Evolutionary conservation across 1,139 yeast species (phyloP).

Genomic region (Pichia terricola): DNA sequence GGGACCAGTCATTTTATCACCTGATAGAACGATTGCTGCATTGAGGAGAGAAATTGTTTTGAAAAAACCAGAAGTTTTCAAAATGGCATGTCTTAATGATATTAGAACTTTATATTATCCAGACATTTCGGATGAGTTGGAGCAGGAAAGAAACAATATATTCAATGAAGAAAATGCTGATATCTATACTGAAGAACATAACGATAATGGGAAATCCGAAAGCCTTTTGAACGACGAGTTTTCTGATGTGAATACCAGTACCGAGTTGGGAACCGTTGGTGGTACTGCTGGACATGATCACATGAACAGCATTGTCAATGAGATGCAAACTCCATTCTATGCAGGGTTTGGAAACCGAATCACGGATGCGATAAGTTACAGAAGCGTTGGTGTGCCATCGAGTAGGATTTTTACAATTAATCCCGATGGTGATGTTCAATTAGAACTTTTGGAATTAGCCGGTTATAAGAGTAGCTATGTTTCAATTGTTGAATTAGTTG

Average conservation of each 20-base stretch:
- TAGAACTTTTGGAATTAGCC: conserved; percentile 90
- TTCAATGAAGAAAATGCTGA: not conserved
- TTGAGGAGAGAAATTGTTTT: conserved; percentile 81
- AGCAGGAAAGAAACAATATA: conserved; percentile 3
- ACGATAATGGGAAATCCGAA: not conserved
- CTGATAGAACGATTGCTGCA: conserved; percentile 97
- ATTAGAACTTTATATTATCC: conserved; percentile 53
- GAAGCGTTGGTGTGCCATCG: conserved; percentile 90
- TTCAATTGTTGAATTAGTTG: conserved; percentile 87
- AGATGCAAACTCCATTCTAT: conserved; percentile 61
- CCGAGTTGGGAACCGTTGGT: conserved; percentile 1
- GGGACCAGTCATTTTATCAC: conserved; percentile 94
- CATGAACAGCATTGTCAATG: conserved; percentile 4
- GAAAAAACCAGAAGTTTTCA: conserved; percentile 94
- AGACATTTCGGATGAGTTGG: conserved; percentile 6
- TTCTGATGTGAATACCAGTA: conserved; percentile 14
- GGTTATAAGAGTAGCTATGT: conserved; percentile 86
- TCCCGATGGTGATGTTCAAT: conserved; percentile 93
- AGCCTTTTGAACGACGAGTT: conserved; percentile 7
- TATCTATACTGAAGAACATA: not conserved
- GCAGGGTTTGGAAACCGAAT: conserved; percentile 98
- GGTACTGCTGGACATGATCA: conserved; percentile 1
- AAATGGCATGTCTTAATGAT: conserved; percentile 93
- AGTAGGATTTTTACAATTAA: conserved; percentile 93
- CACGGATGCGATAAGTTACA: conserved; percentile 91